Base-by-base conservation (phyloP, 352 stramenopile species). In the Phytophthora parvispora region DNA sequence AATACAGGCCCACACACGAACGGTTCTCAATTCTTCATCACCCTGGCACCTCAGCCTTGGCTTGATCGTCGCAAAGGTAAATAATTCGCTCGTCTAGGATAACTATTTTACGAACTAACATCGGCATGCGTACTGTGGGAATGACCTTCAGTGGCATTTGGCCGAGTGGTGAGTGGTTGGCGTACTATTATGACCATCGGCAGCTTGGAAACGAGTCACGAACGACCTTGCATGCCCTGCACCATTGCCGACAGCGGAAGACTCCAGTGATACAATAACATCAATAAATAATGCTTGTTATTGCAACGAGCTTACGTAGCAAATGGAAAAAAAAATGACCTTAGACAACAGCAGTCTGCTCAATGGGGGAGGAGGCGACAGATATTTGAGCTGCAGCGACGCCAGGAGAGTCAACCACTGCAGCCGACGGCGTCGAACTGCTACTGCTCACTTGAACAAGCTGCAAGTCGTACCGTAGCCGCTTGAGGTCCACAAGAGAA, bases 21-120 rank as follows among this genome's bases (percentile, higher is more conserved):
- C 62, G 98, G 97, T 13, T 98, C 89, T 20, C 98, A 99, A 78
- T 99, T 99, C 77, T 99, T 99, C 84, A 99, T 99, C 71, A 99
- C 98, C 6, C 60, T 96, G 29, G 77, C 83, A 9, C 81, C 84
- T 5, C 67, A 90, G 54, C 78, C 84, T 7, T 93, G 69, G 64
- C 72, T 96, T 34, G 82, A 96, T 50, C 84, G 85, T 1, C 85
- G 78, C 29, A 93, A 92, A 80, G 83, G 81, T 89, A 76, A 34
- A 65, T 12, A 18, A 34, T 9, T 28, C 27, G 4, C 5, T 52
- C 6, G 5, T 34, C n/a, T 52, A 15, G 22, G 5, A n/a, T 12
- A n/a, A 6, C 4, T 52, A 24, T 20, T 31, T 16, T 42, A 0
- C 13, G 10, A 63, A 43, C 48, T 62, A 29, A 53, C 27, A 5